Evolutionary conservation across 1,284 basidiomycete species (phyloP).

Genomic region (Puccinia horiana): DNA sequence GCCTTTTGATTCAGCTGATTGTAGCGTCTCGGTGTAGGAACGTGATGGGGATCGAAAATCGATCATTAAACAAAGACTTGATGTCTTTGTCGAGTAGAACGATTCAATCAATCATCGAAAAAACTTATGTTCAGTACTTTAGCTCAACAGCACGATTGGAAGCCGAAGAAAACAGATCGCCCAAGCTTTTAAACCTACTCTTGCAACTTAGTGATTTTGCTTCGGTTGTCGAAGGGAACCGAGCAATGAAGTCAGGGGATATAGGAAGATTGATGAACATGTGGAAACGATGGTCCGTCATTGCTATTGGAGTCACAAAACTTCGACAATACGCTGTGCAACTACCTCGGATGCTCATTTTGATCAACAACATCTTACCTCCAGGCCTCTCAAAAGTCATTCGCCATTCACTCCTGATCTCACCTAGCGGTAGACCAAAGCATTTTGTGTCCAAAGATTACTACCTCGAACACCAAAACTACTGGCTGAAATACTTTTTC

Average conservation of each 20-base stretch:
- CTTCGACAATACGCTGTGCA: not conserved
- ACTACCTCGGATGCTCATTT: not conserved
- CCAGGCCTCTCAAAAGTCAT: not conserved
- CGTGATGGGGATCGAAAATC: too few species aligned
- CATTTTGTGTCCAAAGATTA: slow-evolving; percentile 1
- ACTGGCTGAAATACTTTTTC: not conserved
- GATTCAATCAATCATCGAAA: too few species aligned
- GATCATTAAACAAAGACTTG: too few species aligned
- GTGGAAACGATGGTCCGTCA: slow-evolving; percentile 9
- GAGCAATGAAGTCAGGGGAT: not conserved
- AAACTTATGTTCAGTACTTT: too few species aligned
- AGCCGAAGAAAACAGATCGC: not conserved
- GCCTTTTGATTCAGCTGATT: not conserved
- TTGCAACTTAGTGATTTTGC: slow-evolving; percentile 7
- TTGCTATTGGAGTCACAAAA: not conserved
- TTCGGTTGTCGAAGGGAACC: not conserved
- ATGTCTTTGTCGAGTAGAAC: too few species aligned
- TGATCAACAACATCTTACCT: not conserved
- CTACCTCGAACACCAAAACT: not conserved
- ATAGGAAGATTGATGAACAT: slow-evolving; percentile 13
- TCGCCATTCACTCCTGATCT: not conserved
- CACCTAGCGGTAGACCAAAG: not conserved
- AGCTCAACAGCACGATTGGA: too few species aligned
- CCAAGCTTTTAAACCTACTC: not conserved
- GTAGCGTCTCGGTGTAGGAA: not conserved